These are phyloP conservation scores for Botryotinia convoluta DNA, from an alignment of 2,329 filamentous ascomycete species.

Conservation along the genomic window DNA sequence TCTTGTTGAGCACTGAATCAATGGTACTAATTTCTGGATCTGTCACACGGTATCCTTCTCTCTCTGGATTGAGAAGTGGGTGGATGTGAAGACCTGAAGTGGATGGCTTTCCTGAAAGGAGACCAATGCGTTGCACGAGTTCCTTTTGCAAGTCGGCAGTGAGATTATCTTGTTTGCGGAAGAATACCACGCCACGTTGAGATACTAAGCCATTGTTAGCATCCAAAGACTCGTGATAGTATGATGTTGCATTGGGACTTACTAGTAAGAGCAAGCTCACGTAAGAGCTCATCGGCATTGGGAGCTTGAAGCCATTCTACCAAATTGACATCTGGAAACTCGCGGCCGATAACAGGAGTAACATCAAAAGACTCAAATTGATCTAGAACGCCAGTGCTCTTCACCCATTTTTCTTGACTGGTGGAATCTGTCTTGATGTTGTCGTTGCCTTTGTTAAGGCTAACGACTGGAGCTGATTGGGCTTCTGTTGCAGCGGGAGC, in stretches of 20 bases:
- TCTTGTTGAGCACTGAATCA: slow-evolving; percentile 53
- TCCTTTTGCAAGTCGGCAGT: slow-evolving; percentile 64
- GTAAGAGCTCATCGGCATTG: slow-evolving; percentile 48
- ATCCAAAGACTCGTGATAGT: background rate
- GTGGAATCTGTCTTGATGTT: slow-evolving; percentile 18
- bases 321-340: slow-evolving; percentile 44
- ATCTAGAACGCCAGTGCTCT: slow-evolving; percentile 34
- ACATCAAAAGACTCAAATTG: slow-evolving; percentile 39
- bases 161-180: slow-evolving; percentile 60
- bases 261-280: slow-evolving; percentile 49
- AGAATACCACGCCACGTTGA: slow-evolving; percentile 67
- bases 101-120: slow-evolving; percentile 54
- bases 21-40: slow-evolving; percentile 65
- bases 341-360: slow-evolving; percentile 48
- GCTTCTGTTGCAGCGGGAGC: slow-evolving; percentile 29
- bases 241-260: slow-evolving; percentile 21
- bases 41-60: slow-evolving; percentile 44
- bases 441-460: slow-evolving; percentile 13
- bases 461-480: background rate
- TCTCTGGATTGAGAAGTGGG: slow-evolving; percentile 53
- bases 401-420: slow-evolving; percentile 30
- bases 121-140: slow-evolving; percentile 57
- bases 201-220: slow-evolving; percentile 50
- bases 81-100: slow-evolving; percentile 60
- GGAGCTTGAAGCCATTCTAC: slow-evolving; percentile 48